Base-by-base conservation (phyloP, 2,329 filamentous ascomycete genomes). In the Cercospora sp. region DNA sequence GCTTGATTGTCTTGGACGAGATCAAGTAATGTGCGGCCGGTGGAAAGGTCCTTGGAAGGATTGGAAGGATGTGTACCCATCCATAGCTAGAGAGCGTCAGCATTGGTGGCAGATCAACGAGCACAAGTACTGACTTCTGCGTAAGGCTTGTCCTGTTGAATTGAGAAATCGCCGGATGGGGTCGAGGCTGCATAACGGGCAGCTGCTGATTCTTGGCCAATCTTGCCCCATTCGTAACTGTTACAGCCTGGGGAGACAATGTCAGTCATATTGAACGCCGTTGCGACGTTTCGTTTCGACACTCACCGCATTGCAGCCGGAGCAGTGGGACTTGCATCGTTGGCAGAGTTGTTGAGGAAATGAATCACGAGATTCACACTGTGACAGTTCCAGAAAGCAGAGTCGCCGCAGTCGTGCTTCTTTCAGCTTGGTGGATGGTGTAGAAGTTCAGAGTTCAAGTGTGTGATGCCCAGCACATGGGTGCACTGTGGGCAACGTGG, bases 151-250 rank as follows among this genome's bases (percentile, higher is more conserved):
- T 96, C 91, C 63, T 90, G 85, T 78, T 97, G 87, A 69, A 99
- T 90, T 9, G 85, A 85, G 78, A 98, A 90, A 73, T 88, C 89
- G 48, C 87, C 84, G 13, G 89, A 86, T 10, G 92, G 89, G 4
- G 94, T 97, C 18, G 94, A 93, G 58, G 93, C 90, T 45, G 94
- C 94, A 80, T 91, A 98, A 75, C 89, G 91, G 72, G 95, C 95
- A 61, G 94, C 95, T 13, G 94, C 91, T 59, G 94, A 98, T 67
- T 91, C 87, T 70, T 87, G 87, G 76, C 95, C 95, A 77, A 93
- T 87, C 85, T 99, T 99, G 73, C 94, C 95, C 95, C 95, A 99
- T 83, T 97, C 95, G 79, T 99, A 99, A 81, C 94, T 97, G 82
- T 98, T 98, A 78, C 97, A 93, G 77, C 94, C 95, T 90, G 70